Conservation (phyloP, 306 rosid genomes). For the Lathyrus oleraceus region DNA sequence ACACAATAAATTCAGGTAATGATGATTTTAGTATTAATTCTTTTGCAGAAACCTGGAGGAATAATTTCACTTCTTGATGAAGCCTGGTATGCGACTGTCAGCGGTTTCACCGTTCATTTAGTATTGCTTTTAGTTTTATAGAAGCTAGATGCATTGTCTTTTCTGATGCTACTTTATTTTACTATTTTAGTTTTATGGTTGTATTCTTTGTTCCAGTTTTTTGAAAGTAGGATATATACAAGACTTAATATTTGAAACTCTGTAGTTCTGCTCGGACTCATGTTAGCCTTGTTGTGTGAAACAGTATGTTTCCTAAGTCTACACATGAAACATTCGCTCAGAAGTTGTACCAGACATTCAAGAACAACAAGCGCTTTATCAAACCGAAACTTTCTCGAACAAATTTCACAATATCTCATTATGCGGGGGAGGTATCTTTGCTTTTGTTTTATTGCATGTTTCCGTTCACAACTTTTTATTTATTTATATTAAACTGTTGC, state of each 20-base stretch:
- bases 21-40: constrained; percentile 36
- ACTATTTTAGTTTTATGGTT: constrained; percentile 5
- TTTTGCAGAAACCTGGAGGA: constrained; percentile 98
- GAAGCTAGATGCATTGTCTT: constrained; percentile 33
- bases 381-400: constrained; percentile 99
- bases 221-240: constrained; percentile 18
- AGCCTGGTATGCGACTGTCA: constrained; percentile 84
- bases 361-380: constrained; percentile 92
- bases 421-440: constrained; percentile 93
- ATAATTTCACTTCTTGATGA: constrained; percentile 93
- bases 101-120: constrained; percentile 25
- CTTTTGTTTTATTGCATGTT: constrained; percentile 30
- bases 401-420: constrained; percentile 89
- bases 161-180: background rate
- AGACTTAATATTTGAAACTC: constrained; percentile 32
- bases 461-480: constrained; percentile 9
- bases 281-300: constrained; percentile 41
- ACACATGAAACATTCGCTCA: constrained; percentile 99
- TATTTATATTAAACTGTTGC: constrained; percentile 8
- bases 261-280: constrained; percentile 43
- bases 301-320: constrained; percentile 99
- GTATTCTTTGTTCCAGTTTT: constrained; percentile 28
- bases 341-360: constrained; percentile 97
- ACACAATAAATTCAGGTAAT: constrained; percentile 21
- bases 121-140: constrained; percentile 29